Evolutionary conservation across 2,329 filamentous ascomycete genomes (phyloP), one percentile per base, ranked within the genome.

Genomic region (Pseudogymnoascus sp.): DNA sequence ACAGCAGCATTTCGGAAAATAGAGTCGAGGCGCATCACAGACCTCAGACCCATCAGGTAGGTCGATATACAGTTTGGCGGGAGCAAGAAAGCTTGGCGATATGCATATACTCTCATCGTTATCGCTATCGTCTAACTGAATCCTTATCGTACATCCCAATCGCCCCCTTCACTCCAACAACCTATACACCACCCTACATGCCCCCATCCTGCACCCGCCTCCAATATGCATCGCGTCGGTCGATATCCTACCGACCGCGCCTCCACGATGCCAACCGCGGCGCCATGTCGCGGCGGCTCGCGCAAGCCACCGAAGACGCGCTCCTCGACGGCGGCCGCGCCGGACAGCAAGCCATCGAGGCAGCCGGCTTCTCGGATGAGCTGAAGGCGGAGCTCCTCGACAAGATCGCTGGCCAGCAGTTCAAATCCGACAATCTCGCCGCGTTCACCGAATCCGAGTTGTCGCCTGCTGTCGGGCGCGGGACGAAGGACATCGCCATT

Each of bases 401-500:
- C 61, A 86, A 82, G 69, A 78, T 89, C 6, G 77, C 83, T 62
- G 77, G 81, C 50, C 80, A 83, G 1, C 76, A 81, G 7, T 86
- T 87, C 69, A 74, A 75, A 43, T 77, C 78, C 1, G 78, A 84
- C 12, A 72, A 85, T 69, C 74, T 79, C 0, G 67, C 75, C 0
- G 78, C 81, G 0, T 78, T 87, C 62, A 73, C 80, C 1, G 75
- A 82, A 65, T 79, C 79, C 1, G 76, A 75, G 60, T 65, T 86
- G 41, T 75, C 80, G 0, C 72, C 81, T 3, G 82, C 83, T n/a
- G 86, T 89, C 11, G 87, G 89, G 14, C 81, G 82, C 68, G 88
- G 87, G 11, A 89, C 88, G 1, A 82, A 85, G 65, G 84, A 88
- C 60, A 83, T 87, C 37, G 91, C 91, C 1, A 79, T 82, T 0